These are phyloP conservation scores for Setaria italica DNA, from an alignment of 202 grass and related monocot genomes.

Conservation along the genomic window DNA sequence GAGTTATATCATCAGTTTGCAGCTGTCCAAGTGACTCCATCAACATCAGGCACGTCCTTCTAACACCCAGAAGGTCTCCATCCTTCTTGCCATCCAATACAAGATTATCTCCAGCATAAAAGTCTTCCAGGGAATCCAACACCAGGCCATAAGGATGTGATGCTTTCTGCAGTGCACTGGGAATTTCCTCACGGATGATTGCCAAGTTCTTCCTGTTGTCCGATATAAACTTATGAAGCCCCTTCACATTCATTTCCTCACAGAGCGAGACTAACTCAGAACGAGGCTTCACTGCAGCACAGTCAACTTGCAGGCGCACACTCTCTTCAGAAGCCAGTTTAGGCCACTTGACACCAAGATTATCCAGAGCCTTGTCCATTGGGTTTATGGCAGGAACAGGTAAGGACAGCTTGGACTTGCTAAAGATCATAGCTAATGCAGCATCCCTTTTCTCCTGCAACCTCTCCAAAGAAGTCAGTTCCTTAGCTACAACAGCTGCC, in stretches of 20 bases:
- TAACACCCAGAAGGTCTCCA: constrained; percentile 85
- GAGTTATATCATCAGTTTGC: constrained; percentile 32
- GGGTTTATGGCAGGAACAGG: constrained; percentile 48
- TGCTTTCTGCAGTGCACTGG: constrained; percentile 65
- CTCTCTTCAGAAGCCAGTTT: constrained; percentile 42
- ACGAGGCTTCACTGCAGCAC: constrained; percentile 49
- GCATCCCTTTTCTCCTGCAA: constrained; percentile 86
- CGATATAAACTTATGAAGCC: constrained; percentile 92
- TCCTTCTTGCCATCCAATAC: constrained; percentile 89
- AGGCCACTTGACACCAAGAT: constrained; percentile 45
- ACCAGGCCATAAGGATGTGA: constrained; percentile 69
- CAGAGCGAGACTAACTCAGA: constrained; percentile 77
- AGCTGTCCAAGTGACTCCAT: constrained; percentile 90
- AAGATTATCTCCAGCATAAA: constrained; percentile 81
- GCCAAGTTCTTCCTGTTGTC: constrained; percentile 89
- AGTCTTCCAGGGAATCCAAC: constrained; percentile 77
- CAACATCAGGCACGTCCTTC: constrained; percentile 94
- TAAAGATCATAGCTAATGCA: constrained; percentile 80
- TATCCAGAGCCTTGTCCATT: constrained; percentile 31
- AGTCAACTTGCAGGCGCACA: constrained; percentile 33
- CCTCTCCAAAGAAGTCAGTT: constrained; percentile 80
- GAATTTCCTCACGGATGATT: constrained; percentile 88
- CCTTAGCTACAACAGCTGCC: constrained; percentile 79
- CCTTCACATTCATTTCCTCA: constrained; percentile 83
- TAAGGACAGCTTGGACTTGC: constrained; percentile 59